Conservation (phyloP, 805 yeast genomes). For the Metschnikowia baotianmanensis region DNA sequence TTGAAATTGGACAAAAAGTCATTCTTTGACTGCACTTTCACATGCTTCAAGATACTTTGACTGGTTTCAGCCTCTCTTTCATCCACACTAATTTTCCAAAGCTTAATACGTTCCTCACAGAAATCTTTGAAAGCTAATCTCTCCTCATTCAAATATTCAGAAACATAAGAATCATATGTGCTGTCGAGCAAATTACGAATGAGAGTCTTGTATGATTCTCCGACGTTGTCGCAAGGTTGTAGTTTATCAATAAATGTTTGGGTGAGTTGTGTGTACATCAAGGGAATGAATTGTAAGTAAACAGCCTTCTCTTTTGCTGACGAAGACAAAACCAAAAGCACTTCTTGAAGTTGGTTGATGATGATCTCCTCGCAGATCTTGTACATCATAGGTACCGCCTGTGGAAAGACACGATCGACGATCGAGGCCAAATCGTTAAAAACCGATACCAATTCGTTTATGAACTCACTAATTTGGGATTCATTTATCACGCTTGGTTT, state of each 20-base stretch:
- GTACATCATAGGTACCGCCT: constrained; percentile 44
- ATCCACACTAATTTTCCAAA: constrained; percentile 37
- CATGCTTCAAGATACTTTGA: constrained; percentile 47
- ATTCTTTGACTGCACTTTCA: constrained; percentile 47
- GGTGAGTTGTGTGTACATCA: constrained; percentile 32
- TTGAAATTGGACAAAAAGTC: constrained; percentile 65
- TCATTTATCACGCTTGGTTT: constrained; percentile 11
- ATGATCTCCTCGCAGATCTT: constrained; percentile 48
- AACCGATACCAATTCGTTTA: constrained; percentile 28
- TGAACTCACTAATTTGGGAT: constrained; percentile 23
- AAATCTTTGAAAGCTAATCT: constrained; percentile 25
- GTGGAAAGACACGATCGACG: constrained; percentile 46
- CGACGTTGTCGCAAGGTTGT: constrained; percentile 33
- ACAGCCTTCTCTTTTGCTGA: constrained; percentile 25
- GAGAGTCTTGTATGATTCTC: constrained; percentile 31
- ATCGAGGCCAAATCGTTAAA: constrained; percentile 39
- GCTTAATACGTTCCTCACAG: constrained; percentile 25
- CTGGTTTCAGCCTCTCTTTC: constrained; percentile 50
- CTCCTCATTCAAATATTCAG: constrained; percentile 42
- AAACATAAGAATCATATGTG: constrained; percentile 39
- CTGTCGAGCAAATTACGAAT: constrained; percentile 40
- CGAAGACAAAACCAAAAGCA: constrained; percentile 28
- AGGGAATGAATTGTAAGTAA: constrained; percentile 40
- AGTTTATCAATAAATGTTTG: constrained; percentile 26
- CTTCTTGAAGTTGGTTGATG: constrained; percentile 37